A percentile compares a stretch with the other conserved stretches of the same genome.
phyloP scores from a whole-genome alignment of 164 flowering plant genomes.

The Macadamia integrifolia region DNA sequence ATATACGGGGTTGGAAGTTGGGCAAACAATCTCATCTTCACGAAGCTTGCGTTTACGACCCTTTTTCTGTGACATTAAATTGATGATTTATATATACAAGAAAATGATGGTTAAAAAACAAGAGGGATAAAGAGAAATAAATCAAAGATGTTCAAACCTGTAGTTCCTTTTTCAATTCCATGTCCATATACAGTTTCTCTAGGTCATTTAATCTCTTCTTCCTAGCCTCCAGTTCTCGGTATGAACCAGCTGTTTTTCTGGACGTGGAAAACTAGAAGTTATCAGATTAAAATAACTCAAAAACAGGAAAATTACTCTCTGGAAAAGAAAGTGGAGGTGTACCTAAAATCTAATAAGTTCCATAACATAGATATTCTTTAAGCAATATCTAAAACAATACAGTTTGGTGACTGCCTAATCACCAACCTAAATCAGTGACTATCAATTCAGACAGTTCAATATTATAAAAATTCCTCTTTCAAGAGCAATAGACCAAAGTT shows the following conservation, averaged over 20 bases:
- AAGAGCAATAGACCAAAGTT: no score
- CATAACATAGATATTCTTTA: no score
- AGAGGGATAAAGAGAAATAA: background rate
- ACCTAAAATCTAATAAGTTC: no score
- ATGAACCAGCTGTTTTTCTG: slow-evolving; percentile 62
- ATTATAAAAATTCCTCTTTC: no score
- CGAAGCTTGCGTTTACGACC: slow-evolving; percentile 77
- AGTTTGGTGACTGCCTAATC: no score
- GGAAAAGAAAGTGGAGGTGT: background rate
- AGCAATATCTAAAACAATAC: no score
- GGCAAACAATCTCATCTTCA: slow-evolving; percentile 69
- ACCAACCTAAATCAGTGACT: no score
- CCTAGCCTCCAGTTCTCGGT: slow-evolving; percentile 69
- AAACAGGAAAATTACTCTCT: no score
- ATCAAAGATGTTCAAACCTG: slow-evolving; percentile 37
- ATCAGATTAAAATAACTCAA: background rate
- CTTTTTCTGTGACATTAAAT: slow-evolving; percentile 46
- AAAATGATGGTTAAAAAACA: background rate
- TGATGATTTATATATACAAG: background rate
- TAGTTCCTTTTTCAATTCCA: slow-evolving; percentile 70
- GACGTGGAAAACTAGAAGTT: slow-evolving; percentile 3
- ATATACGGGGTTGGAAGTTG: slow-evolving; percentile 61
- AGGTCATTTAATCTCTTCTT: slow-evolving; percentile 44
- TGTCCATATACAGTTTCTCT: slow-evolving; percentile 62
- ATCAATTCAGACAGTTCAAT: no score